Evolutionary conservation across 306 rosid species (phyloP).

Genomic region (Pterocarpus santalinus): DNA sequence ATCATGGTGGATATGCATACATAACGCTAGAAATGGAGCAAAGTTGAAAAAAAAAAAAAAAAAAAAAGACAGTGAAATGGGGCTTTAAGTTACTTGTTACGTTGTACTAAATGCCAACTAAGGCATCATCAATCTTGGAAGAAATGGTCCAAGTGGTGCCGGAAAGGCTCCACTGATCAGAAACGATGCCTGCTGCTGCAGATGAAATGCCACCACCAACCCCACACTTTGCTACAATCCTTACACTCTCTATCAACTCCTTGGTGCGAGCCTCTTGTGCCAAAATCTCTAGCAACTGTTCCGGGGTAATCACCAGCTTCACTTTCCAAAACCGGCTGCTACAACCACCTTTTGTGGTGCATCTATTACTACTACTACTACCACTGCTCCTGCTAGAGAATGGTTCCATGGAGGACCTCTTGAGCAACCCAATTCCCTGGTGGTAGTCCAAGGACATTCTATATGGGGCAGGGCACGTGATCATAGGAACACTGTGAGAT

Average conservation of each 20-base stretch:
- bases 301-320: constrained; percentile 77
- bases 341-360: constrained; percentile 2
- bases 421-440: constrained; percentile 53
- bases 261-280: constrained; percentile 72
- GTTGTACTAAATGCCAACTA: constrained; percentile 51
- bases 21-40: constrained; percentile 5
- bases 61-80: background rate
- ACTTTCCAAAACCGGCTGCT: constrained; percentile 78
- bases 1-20: constrained; percentile 15
- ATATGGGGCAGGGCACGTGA: constrained; percentile 58
- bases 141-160: constrained; percentile 69
- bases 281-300: constrained; percentile 74
- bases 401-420: constrained; percentile 62
- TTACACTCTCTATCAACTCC: constrained; percentile 79
- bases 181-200: constrained; percentile 52
- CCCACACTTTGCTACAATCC: constrained; percentile 85
- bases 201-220: constrained; percentile 44
- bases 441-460: constrained; percentile 76
- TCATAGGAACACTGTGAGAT: constrained; percentile 69
- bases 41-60: constrained; percentile 24
- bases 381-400: constrained; percentile 53
- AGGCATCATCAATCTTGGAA: constrained; percentile 55
- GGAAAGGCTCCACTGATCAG: constrained; percentile 82
- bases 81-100: constrained; percentile 27
- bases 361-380: background rate